Conservation (phyloP, 2,329 filamentous ascomycete species). For the Arthrobotrys iridis region DNA sequence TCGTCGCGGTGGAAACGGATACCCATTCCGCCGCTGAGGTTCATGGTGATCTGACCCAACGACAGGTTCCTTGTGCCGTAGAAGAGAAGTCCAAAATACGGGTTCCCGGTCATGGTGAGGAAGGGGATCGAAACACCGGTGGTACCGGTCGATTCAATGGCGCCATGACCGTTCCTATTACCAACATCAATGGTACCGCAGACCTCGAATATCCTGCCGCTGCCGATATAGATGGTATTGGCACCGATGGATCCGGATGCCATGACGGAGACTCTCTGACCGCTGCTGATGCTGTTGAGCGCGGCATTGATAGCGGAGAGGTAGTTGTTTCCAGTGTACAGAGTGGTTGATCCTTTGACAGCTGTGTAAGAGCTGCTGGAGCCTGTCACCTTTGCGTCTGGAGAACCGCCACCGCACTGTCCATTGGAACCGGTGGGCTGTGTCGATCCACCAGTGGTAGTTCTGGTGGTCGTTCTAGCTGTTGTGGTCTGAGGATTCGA, state of each 20-base stretch:
- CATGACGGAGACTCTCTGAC: constrained; percentile 68
- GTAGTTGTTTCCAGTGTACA: constrained; percentile 69
- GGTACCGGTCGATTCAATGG: constrained; percentile 67
- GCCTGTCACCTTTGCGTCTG: constrained; percentile 62
- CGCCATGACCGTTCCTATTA: constrained; percentile 64
- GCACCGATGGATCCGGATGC: constrained; percentile 69
- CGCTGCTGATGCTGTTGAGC: constrained; percentile 66
- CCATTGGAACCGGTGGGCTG: background rate
- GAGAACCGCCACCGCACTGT: background rate
- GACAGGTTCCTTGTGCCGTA: constrained; percentile 65
- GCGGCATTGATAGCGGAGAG: constrained; percentile 68
- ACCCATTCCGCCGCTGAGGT: constrained; percentile 67
- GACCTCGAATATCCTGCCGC: constrained; percentile 69
- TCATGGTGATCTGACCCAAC: constrained; percentile 68
- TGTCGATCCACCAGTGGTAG: background rate
- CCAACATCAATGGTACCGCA: constrained; percentile 68
- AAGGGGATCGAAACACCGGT: constrained; percentile 67
- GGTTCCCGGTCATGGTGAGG: constrained; percentile 69
- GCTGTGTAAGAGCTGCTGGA: constrained; percentile 65
- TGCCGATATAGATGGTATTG: constrained; percentile 66
- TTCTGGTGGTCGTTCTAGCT: constrained; percentile 1
- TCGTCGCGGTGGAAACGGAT: constrained; percentile 70
- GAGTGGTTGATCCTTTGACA: constrained; percentile 61
- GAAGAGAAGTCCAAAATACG: constrained; percentile 70
- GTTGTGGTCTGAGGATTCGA: constrained; percentile 2